A percentile compares a stretch with the other conserved stretches of the same genome.
Conservation (phyloP, 1,139 yeast species). For the Sugiyamaella castrensis region DNA sequence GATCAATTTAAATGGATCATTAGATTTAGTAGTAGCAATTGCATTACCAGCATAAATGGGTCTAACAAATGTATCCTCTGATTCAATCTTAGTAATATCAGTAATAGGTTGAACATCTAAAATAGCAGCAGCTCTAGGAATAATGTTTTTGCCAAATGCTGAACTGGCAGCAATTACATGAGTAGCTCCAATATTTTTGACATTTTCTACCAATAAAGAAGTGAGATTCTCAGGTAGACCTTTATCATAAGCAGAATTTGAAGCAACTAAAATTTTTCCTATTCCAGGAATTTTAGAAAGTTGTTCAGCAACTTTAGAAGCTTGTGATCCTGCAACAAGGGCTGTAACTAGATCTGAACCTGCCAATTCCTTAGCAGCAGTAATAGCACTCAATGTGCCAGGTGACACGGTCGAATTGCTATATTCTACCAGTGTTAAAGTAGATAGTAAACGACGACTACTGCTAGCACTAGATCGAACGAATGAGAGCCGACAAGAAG, state of each 20-base stretch:
- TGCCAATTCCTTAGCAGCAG: constrained; percentile 42
- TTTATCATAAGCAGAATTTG: constrained; percentile 39
- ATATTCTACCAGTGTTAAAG: constrained; percentile 74
- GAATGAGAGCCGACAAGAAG: too few relatives aligned
- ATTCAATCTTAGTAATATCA: constrained; percentile 68
- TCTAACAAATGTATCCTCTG: constrained; percentile 73
- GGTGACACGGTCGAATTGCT: constrained; percentile 54
- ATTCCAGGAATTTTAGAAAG: constrained; percentile 40
- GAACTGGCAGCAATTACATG: constrained; percentile 82
- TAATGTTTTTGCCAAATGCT: constrained; percentile 78
- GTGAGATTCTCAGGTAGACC: constrained; percentile 41
- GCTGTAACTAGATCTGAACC: constrained; percentile 42
- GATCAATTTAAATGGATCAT: constrained; percentile 61
- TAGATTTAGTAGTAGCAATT: constrained; percentile 71
- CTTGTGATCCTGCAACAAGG: constrained; percentile 41
- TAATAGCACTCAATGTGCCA: constrained; percentile 52
- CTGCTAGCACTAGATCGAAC: too few relatives aligned
- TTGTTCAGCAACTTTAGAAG: constrained; percentile 35
- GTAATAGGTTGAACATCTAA: constrained; percentile 85
- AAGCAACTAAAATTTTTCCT: constrained; percentile 39
- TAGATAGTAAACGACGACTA: constrained; percentile 44
- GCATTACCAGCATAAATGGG: constrained; percentile 98
- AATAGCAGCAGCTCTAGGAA: constrained; percentile 85
- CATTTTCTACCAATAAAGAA: constrained; percentile 41
- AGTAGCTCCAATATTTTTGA: constrained; percentile 46